phyloP scores from a whole-genome alignment of 805 yeast species.

The Sugiyamaella lignohabitans region DNA sequence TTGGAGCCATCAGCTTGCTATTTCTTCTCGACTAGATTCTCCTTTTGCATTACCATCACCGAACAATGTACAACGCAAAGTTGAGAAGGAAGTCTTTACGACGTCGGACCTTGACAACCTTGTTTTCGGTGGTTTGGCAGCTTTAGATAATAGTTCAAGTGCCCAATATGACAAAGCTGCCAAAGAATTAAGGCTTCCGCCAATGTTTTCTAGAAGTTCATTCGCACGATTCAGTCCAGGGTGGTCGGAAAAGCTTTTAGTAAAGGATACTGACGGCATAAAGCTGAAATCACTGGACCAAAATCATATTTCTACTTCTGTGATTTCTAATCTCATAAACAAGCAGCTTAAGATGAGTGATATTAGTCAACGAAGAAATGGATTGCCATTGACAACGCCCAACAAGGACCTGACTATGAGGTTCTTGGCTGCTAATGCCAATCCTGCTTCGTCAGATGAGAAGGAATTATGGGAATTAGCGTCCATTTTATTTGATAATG shows the following conservation, averaged over 20 bases:
- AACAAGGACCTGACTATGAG: conserved; percentile 5
- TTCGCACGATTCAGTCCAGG: conserved; percentile 16
- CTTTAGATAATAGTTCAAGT: conserved; percentile 13
- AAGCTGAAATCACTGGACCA: too few species aligned
- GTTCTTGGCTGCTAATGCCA: not conserved
- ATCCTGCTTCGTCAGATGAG: conserved; percentile 21
- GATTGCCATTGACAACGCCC: conserved; percentile 8
- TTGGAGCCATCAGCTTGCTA: conserved; percentile 58
- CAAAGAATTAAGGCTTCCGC: conserved; percentile 14
- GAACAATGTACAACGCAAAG: conserved; percentile 3
- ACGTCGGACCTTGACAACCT: conserved; percentile 41
- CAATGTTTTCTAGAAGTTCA: conserved; percentile 6
- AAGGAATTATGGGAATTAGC: conserved; percentile 47
- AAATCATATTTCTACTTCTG: not conserved
- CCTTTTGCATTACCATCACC: conserved; percentile 9
- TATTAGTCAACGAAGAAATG: conserved; percentile 4
- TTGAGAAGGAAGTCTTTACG: conserved; percentile 21
- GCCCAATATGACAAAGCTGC: conserved; percentile 13
- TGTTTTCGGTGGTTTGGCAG: conserved; percentile 37
- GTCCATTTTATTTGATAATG: conserved; percentile 54
- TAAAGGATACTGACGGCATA: not conserved
- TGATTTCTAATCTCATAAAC: not conserved
- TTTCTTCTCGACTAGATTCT: conserved; percentile 34
- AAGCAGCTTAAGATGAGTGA: not conserved
- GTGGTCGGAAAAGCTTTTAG: conserved; percentile 9